Conservation (phyloP, 1,284 basidiomycete species). For the Fomitopsis palustris region DNA sequence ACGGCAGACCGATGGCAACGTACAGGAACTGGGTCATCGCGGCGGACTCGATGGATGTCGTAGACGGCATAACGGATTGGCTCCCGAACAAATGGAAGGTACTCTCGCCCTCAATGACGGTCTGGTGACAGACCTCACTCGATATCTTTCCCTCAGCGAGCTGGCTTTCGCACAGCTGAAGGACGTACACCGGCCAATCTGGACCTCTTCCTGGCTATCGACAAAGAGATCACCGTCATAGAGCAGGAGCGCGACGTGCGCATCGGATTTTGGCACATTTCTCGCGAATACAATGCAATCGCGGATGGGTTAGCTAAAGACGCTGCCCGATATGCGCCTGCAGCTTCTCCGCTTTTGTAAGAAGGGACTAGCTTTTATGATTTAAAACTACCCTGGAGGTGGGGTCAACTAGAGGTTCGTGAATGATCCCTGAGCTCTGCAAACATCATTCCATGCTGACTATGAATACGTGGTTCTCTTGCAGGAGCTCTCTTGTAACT, state of each 20-base stretch:
- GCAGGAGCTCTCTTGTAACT: too few relatives aligned
- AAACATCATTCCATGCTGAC: too few relatives aligned
- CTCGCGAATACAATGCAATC: background rate
- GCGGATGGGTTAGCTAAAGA: background rate
- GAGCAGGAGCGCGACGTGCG: background rate
- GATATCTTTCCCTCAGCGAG: too few relatives aligned
- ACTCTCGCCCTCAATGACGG: background rate
- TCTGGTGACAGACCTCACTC: too few relatives aligned
- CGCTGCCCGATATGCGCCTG: background rate
- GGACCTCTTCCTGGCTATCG: background rate
- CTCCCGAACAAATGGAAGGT: conserved; percentile 1
- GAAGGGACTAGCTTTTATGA: too few relatives aligned
- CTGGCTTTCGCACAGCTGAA: background rate
- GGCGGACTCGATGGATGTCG: background rate
- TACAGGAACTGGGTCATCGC: background rate
- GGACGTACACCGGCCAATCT: background rate
- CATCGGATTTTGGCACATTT: background rate
- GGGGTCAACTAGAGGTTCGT: too few relatives aligned
- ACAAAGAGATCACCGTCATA: background rate
- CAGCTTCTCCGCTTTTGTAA: too few relatives aligned
- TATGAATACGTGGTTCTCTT: too few relatives aligned
- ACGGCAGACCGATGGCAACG: background rate
- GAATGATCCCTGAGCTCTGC: too few relatives aligned
- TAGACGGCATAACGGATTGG: background rate
- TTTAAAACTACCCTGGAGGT: too few relatives aligned